Conservation (phyloP, 805 yeast species). For the Saturnispora gosingensis region DNA sequence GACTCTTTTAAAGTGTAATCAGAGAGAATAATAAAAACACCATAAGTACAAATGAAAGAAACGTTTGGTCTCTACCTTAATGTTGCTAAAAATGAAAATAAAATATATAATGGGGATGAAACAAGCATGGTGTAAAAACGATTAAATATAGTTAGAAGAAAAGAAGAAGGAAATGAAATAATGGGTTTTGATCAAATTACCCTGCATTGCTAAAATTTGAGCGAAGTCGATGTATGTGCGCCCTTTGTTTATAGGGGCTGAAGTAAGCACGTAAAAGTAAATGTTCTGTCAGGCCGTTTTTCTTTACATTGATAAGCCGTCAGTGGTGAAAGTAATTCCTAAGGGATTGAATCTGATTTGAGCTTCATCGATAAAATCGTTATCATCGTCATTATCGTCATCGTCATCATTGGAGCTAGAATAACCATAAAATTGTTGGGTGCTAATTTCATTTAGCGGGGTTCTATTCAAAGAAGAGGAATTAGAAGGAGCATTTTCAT, state of each 20-base stretch:
- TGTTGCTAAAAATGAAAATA: background rate
- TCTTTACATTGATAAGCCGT: background rate
- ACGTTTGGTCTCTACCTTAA: background rate
- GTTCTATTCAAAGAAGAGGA: background rate
- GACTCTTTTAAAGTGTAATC: background rate
- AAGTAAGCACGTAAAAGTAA: background rate
- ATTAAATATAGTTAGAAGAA: background rate
- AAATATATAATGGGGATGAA: background rate
- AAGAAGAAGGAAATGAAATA: background rate
- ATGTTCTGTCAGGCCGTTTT: background rate
- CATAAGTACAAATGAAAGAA: background rate
- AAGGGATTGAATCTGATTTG: slow-evolving; percentile 13
- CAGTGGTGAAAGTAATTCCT: slow-evolving; percentile 11
- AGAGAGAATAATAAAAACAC: no score
- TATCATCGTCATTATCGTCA: slow-evolving; percentile 10
- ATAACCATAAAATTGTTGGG: slow-evolving; percentile 18
- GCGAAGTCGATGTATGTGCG: background rate
- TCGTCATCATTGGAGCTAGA: slow-evolving; percentile 15
- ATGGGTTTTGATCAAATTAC: background rate
- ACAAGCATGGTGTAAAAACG: background rate
- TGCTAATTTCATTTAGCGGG: slow-evolving; percentile 6
- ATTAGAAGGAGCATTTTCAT: background rate
- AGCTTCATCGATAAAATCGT: slow-evolving; percentile 12
- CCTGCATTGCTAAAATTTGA: background rate
- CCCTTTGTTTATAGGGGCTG: background rate